These are phyloP conservation scores for Echium plantagineum DNA, from an alignment of 257 asterid species.

Conservation along the genomic window DNA sequence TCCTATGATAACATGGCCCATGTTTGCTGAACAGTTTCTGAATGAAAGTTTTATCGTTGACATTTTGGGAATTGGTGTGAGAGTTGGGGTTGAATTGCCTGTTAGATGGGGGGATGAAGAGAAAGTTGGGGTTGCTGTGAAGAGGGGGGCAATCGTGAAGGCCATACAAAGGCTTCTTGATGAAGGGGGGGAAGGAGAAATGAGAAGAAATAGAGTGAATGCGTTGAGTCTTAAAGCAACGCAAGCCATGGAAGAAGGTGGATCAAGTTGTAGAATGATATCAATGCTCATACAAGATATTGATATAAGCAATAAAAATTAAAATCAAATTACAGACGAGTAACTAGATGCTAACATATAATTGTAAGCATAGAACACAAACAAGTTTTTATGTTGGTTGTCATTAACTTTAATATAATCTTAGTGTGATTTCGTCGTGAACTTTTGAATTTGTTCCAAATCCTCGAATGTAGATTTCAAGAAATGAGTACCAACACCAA, in stretches of 20 bases:
- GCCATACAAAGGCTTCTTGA: constrained; percentile 25
- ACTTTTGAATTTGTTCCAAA: no score
- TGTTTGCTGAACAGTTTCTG: constrained; percentile 34
- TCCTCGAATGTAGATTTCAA: no score
- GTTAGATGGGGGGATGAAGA: constrained; percentile 43
- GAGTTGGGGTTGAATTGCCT: constrained; percentile 21
- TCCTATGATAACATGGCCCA: constrained; percentile 39
- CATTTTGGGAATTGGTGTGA: constrained; percentile 20
- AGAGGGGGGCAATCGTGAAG: constrained; percentile 18
- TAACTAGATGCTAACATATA: no score
- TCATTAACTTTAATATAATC: no score
- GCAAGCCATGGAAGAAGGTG: constrained; percentile 21
- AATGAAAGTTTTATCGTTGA: constrained; percentile 28
- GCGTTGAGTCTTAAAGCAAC: constrained; percentile 25
- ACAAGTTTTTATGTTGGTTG: no score
- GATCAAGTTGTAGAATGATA: constrained; percentile 18
- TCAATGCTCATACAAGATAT: constrained; percentile 31
- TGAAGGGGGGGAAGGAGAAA: constrained; percentile 22
- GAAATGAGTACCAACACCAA: no score
- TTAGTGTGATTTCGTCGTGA: no score
- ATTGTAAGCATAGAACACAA: no score
- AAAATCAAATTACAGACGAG: no score
- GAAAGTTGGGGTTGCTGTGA: constrained; percentile 26
- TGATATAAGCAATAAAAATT: no score
- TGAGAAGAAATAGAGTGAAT: constrained; percentile 20